Evolutionary conservation across 2,329 filamentous ascomycete genomes (phyloP).

Genomic region (Clonostachys sp.): DNA sequence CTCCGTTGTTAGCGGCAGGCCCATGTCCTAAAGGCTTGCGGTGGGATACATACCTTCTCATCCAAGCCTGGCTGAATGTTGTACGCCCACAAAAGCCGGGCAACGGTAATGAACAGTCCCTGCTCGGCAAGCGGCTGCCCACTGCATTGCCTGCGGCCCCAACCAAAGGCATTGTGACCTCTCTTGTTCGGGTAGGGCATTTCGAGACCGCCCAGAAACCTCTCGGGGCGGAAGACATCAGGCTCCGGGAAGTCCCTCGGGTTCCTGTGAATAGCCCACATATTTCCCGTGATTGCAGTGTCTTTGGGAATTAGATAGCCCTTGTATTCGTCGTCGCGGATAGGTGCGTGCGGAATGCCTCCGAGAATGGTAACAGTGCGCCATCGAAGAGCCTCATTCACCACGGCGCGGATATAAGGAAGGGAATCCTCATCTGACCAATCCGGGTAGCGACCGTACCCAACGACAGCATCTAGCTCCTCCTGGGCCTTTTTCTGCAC

Average conservation of each 20-base stretch:
- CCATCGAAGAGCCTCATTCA: constrained; percentile 81
- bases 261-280: constrained; percentile 2
- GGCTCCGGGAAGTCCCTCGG: constrained; percentile 1
- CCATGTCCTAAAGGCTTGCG: too few species aligned
- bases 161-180: constrained; percentile 35
- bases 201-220: constrained; percentile 1
- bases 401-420: constrained; percentile 68
- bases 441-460: too few species aligned
- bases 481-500: background rate
- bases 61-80: too few species aligned
- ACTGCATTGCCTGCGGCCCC: constrained; percentile 38
- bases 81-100: constrained; percentile 39
- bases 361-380: too few species aligned
- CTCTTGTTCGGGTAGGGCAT: background rate
- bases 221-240: constrained; percentile 1
- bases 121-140: constrained; percentile 43
- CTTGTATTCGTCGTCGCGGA: constrained; percentile 1
- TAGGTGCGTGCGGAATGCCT: too few species aligned
- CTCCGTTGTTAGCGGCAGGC: too few species aligned
- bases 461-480: background rate
- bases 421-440: too few species aligned
- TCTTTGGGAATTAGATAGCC: constrained; percentile 28
- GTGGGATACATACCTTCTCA: too few species aligned
- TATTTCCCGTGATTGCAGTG: constrained; percentile 59
- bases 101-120: constrained; percentile 27